phyloP scores from a whole-genome alignment of 345 rosid species.

The Citrus maxima region DNA sequence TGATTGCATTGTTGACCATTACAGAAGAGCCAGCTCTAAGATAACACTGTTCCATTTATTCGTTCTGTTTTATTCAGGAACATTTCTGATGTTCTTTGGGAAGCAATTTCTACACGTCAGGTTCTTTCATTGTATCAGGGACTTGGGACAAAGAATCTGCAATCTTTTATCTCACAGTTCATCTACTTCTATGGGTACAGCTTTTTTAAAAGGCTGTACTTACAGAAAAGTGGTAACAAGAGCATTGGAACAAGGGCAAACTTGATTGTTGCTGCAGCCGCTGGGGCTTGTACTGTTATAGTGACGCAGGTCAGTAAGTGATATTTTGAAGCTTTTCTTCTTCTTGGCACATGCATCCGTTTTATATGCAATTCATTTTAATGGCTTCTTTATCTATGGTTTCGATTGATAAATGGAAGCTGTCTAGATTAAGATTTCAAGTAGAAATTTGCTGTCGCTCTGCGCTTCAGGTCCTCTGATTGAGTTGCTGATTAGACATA shows the following conservation, averaged over 20 bases:
- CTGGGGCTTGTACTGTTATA: slow-evolving; percentile 83
- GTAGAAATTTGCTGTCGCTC: neutral
- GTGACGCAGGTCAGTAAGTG: slow-evolving; percentile 52
- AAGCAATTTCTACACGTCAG: slow-evolving; percentile 55
- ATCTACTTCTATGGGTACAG: slow-evolving; percentile 81
- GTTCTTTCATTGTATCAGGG: slow-evolving; percentile 72
- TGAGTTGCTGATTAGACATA: neutral
- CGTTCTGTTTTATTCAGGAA: slow-evolving; percentile 33
- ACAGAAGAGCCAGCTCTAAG: neutral
- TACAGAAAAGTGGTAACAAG: slow-evolving; percentile 67
- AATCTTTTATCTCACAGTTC: slow-evolving; percentile 71
- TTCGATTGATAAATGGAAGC: neutral
- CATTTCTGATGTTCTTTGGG: slow-evolving; percentile 68
- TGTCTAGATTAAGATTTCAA: neutral
- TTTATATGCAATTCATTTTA: neutral
- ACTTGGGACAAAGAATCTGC: slow-evolving; percentile 71
- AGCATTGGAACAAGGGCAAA: slow-evolving; percentile 73
- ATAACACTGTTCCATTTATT: neutral
- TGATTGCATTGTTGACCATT: neutral
- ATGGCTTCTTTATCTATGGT: neutral
- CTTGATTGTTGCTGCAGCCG: slow-evolving; percentile 81
- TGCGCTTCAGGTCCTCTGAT: neutral
- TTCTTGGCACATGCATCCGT: neutral
- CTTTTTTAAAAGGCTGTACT: slow-evolving; percentile 77
- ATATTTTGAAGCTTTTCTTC: neutral